phyloP scores from a whole-genome alignment of 75 land plant genomes.

The Pinus albicaulis region DNA sequence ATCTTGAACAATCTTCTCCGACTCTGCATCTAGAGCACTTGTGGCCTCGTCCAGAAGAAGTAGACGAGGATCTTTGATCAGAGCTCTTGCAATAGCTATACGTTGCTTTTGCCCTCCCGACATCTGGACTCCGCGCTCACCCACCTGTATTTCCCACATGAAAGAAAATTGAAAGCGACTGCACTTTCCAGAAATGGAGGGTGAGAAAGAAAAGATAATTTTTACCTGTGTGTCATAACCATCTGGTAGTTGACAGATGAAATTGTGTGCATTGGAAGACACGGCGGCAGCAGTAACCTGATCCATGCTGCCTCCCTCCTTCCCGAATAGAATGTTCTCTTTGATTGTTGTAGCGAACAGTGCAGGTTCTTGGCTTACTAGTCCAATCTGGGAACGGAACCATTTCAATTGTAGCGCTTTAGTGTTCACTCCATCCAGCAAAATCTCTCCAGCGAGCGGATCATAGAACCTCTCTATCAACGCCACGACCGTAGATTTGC shows the following conservation, averaged over 20 bases:
- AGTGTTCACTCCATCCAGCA: constrained; percentile 18
- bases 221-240: constrained; percentile 30
- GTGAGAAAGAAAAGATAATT: too few relatives aligned
- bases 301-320: too few relatives aligned
- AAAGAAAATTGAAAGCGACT: too few relatives aligned
- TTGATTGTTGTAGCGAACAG: constrained; percentile 31
- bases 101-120: constrained; percentile 42
- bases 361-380: not conserved
- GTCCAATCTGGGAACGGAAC: too few relatives aligned
- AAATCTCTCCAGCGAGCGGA: constrained; percentile 18
- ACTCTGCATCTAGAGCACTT: constrained; percentile 35
- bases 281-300: too few relatives aligned
- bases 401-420: too few relatives aligned
- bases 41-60: constrained; percentile 39
- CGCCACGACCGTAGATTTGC: constrained; percentile 51
- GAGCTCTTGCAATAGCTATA: constrained; percentile 31
- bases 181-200: too few relatives aligned
- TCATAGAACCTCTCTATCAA: constrained; percentile 68
- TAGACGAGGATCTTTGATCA: constrained; percentile 23
- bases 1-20: constrained; percentile 30
- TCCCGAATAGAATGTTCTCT: constrained; percentile 26
- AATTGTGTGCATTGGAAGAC: constrained; percentile 10
- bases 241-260: constrained; percentile 15
- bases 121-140: constrained; percentile 31
- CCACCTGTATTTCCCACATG: not conserved